phyloP scores from a whole-genome alignment of 192 early-diverging fungal species.

The Rhizophagus clarus region DNA sequence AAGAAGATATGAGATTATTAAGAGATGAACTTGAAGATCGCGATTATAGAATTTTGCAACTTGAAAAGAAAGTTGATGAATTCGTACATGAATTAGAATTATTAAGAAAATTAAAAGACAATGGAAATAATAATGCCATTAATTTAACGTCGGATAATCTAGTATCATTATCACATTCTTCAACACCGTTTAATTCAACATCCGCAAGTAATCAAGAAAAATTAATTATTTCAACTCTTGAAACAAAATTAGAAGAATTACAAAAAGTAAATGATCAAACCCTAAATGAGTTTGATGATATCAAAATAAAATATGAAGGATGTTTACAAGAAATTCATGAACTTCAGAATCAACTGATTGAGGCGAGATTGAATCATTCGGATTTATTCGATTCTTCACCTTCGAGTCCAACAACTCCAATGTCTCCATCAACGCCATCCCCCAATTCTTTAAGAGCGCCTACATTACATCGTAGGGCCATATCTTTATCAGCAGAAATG shows the following conservation, averaged over 20 bases:
- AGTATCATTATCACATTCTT: not conserved
- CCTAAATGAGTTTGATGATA: not conserved
- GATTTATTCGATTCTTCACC: not conserved
- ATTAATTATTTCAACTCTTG: not conserved
- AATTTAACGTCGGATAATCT: not conserved
- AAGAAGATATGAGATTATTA: conserved; percentile 17
- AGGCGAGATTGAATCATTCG: not conserved
- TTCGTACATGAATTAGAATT: not conserved
- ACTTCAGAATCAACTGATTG: not conserved
- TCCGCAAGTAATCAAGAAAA: not conserved
- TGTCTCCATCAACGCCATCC: not conserved
- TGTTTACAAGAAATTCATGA: conserved; percentile 17
- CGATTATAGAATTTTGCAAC: conserved; percentile 19
- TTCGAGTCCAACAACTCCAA: conserved; percentile 13
- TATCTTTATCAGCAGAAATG: conserved; percentile 19
- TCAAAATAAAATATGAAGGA: not conserved
- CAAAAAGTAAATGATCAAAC: not conserved
- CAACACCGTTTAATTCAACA: not conserved
- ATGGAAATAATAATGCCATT: not conserved
- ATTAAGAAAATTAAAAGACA: not conserved
- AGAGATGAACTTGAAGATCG: conserved; percentile 1
- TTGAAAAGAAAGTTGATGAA: conserved; percentile 19
- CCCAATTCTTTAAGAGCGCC: not conserved
- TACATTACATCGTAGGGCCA: not conserved
- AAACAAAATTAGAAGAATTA: conserved; percentile 7